These are phyloP conservation scores for Plasmodium sp. DNA, from an alignment of 169 alveolate genomes.

Conservation along the genomic window DNA sequence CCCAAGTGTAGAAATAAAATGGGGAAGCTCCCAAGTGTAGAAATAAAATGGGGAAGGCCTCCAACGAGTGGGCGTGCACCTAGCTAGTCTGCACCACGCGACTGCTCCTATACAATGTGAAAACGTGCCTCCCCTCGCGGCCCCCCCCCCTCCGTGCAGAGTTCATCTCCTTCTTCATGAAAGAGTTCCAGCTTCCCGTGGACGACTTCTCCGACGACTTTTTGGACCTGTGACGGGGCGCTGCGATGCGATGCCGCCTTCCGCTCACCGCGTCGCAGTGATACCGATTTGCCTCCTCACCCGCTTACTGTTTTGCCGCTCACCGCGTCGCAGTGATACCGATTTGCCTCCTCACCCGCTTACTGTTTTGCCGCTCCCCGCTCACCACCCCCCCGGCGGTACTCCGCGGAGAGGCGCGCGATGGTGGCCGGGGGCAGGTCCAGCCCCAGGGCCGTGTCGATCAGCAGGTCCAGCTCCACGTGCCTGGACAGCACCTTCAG, in stretches of 20 bases:
- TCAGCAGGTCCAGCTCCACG: not conserved
- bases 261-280: not conserved
- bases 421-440: not conserved
- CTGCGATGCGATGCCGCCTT: not conserved
- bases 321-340: not conserved
- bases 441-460: constrained; percentile 30
- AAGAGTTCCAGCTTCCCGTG: constrained; percentile 12
- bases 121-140: not conserved
- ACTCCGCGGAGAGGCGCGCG: not conserved
- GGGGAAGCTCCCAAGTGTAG: not conserved
- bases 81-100: not conserved
- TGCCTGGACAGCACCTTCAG: constrained; percentile 39
- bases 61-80: not conserved
- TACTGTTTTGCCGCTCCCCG: not conserved
- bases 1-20: not conserved
- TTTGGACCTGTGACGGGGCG: constrained; percentile 9
- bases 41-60: not conserved
- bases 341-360: not conserved
- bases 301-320: not conserved
- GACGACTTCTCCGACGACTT: constrained; percentile 61
- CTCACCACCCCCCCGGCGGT: not conserved
- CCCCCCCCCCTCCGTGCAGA: not conserved
- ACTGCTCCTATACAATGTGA: not conserved
- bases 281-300: not conserved
- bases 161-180: constrained; percentile 33